Evolutionary conservation across 495 filamentous ascomycete genomes (phyloP).

Genomic region (Penicillium coprophilum): DNA sequence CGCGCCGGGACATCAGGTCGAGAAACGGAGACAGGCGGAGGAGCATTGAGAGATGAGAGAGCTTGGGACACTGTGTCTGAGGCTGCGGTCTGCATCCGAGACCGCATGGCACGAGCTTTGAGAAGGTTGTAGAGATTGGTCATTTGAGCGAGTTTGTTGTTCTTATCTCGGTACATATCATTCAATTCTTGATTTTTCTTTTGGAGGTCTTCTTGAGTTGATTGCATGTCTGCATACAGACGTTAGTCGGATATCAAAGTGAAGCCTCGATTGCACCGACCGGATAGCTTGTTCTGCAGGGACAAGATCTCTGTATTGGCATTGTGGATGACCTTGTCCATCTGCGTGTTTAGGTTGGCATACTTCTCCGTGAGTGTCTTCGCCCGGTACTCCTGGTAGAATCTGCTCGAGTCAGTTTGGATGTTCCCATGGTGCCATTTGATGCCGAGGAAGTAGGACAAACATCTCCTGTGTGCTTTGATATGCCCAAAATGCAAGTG

Average conservation of each 20-base stretch:
- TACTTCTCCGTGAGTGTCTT: slow-evolving; percentile 77
- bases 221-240: slow-evolving; percentile 56
- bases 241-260: slow-evolving; percentile 7
- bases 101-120: slow-evolving; percentile 69
- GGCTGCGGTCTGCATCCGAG: slow-evolving; percentile 68
- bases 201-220: slow-evolving; percentile 63
- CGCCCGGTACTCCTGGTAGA: slow-evolving; percentile 77
- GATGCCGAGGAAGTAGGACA: slow-evolving; percentile 4
- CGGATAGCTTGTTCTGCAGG: slow-evolving; percentile 61
- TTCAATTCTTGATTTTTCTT: slow-evolving; percentile 76
- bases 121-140: slow-evolving; percentile 83
- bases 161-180: slow-evolving; percentile 69
- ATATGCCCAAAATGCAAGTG: slow-evolving; percentile 85
- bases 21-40: slow-evolving; percentile 13
- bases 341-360: slow-evolving; percentile 61
- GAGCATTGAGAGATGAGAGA: slow-evolving; percentile 33
- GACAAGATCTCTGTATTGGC: slow-evolving; percentile 75
- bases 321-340: slow-evolving; percentile 79
- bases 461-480: slow-evolving; percentile 92
- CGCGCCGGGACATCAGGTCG: neutral
- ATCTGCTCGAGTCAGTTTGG: slow-evolving; percentile 45
- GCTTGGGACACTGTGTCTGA: slow-evolving; percentile 63
- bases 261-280: slow-evolving; percentile 29
- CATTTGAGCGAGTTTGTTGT: slow-evolving; percentile 68
- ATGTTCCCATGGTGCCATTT: neutral